A percentile compares a stretch with the other conserved stretches of the same genome.
phyloP scores from a whole-genome alignment of 768 basidiomycete species.

The Lactifluus piperatus region DNA sequence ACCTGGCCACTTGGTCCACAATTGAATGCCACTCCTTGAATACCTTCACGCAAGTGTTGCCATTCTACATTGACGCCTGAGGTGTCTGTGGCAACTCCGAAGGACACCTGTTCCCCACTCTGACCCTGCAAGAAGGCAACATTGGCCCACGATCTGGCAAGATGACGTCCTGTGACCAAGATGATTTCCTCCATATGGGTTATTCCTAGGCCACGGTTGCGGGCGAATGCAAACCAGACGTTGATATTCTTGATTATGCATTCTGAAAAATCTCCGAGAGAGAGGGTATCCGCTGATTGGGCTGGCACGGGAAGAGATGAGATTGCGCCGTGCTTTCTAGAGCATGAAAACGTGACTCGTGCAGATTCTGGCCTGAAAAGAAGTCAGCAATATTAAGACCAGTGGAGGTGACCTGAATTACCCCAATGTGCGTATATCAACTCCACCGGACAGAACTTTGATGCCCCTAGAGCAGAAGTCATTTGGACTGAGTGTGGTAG shows the following conservation, averaged over 20 bases:
- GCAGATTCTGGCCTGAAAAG: neutral
- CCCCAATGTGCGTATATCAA: neutral
- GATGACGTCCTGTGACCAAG: no score
- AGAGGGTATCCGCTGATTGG: neutral
- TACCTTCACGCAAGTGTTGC: no score
- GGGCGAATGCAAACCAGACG: neutral
- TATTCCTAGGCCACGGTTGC: no score
- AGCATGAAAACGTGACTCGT: neutral
- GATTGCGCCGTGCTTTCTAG: neutral
- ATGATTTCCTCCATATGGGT: no score
- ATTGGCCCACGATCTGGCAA: no score
- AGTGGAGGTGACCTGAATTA: neutral
- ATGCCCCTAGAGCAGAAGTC: neutral
- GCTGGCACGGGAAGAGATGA: neutral
- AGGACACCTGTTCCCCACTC: no score
- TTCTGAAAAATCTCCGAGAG: neutral
- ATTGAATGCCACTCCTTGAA: no score
- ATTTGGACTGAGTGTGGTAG: neutral
- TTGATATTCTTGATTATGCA: neutral
- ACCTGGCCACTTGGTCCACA: no score
- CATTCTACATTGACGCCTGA: no score
- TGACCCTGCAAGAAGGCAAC: no score
- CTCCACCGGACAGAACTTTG: neutral
- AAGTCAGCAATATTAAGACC: neutral
- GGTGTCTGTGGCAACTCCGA: no score